phyloP scores from a whole-genome alignment of 176 grass and related monocot genomes.

The Phragmites australis region DNA sequence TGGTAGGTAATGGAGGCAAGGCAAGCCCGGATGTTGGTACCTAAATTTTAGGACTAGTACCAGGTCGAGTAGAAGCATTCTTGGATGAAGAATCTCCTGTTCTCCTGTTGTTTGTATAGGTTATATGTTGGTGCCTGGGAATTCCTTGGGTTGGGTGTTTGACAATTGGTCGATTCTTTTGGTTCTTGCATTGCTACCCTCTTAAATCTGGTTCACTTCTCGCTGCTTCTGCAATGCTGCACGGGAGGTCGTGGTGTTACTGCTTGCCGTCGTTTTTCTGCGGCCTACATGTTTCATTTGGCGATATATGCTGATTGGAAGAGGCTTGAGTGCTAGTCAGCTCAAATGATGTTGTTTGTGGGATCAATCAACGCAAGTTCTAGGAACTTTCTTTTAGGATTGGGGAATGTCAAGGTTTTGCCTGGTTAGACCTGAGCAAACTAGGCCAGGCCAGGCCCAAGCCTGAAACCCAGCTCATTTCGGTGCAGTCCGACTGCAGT shows the following conservation, averaged over 20 bases:
- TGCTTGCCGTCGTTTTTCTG: neutral
- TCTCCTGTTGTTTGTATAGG: constrained; percentile 44
- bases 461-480: neutral
- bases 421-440: neutral
- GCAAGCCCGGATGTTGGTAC: constrained; percentile 14
- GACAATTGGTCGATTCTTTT: constrained; percentile 29
- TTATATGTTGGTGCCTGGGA: constrained; percentile 32
- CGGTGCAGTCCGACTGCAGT: neutral
- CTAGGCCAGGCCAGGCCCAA: no score
- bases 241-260: neutral
- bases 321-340: neutral
- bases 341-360: neutral
- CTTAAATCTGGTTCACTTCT: neutral
- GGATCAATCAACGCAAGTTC: no score
- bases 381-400: no score
- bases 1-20: constrained; percentile 31
- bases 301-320: neutral
- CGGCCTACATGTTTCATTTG: neutral
- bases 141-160: constrained; percentile 30
- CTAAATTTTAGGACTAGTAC: constrained; percentile 36
- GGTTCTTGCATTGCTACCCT: constrained; percentile 14
- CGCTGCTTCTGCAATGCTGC: neutral
- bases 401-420: no score
- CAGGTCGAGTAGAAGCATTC: constrained; percentile 46
- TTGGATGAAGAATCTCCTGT: constrained; percentile 26